phyloP scores from a whole-genome alignment of 2,329 filamentous ascomycete species.

The Alternaria sp. region DNA sequence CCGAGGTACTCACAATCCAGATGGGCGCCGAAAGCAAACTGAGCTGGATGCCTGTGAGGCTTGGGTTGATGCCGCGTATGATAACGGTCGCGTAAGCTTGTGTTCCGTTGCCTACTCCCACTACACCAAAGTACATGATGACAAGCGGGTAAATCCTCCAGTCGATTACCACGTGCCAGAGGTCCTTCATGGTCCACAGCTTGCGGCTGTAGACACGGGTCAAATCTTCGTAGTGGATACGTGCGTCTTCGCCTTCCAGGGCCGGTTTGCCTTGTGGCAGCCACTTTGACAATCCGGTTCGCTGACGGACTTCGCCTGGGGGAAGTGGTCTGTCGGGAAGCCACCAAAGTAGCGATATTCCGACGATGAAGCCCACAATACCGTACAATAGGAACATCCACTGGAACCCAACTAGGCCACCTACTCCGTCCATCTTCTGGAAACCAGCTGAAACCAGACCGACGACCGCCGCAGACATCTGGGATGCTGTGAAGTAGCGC shows the following conservation, averaged over 20 bases:
- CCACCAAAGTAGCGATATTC: constrained; percentile 84
- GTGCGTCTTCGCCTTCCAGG: constrained; percentile 77
- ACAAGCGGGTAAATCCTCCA: constrained; percentile 88
- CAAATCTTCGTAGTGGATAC: constrained; percentile 84
- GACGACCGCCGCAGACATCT: constrained; percentile 88
- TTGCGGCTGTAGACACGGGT: constrained; percentile 79
- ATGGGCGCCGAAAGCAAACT: constrained; percentile 89
- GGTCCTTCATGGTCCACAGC: constrained; percentile 75
- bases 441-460: constrained; percentile 90
- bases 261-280: constrained; percentile 75
- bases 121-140: constrained; percentile 94
- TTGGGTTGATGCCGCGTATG: constrained; percentile 78
- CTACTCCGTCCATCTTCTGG: constrained; percentile 83
- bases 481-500: constrained; percentile 86
- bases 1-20: constrained; percentile 74
- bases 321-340: constrained; percentile 81
- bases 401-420: constrained; percentile 80
- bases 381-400: constrained; percentile 96
- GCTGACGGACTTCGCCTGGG: constrained; percentile 69
- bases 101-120: constrained; percentile 89
- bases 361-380: constrained; percentile 74
- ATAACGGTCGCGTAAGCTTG: constrained; percentile 90
- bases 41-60: constrained; percentile 75
- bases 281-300: constrained; percentile 66
- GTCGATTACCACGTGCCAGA: constrained; percentile 76